Conservation (phyloP, 2,329 filamentous ascomycete genomes). For the Chaetomium strumarium region DNA sequence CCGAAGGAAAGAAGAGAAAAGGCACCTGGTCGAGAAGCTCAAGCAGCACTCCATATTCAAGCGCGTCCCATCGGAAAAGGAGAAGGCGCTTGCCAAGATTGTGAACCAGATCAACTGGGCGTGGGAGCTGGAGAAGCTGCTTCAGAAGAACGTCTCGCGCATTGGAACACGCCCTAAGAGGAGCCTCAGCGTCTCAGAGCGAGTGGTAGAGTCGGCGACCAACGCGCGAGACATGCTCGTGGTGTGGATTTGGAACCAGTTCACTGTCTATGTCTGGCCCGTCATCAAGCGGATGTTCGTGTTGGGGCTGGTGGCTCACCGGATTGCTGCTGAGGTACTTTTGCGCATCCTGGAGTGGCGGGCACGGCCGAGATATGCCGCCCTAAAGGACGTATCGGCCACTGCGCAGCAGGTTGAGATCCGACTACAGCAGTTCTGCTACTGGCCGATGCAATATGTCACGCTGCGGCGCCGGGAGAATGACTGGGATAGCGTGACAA, state of each 20-base stretch:
- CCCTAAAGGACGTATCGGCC: constrained; percentile 90
- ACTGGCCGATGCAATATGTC: constrained; percentile 96
- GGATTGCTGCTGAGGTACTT: constrained; percentile 72
- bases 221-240: constrained; percentile 73
- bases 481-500: constrained; percentile 93
- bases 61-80: constrained; percentile 72
- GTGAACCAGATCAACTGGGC: constrained; percentile 96
- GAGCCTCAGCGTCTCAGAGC: constrained; percentile 85
- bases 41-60: constrained; percentile 80
- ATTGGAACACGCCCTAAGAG: constrained; percentile 77
- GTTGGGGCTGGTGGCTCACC: constrained; percentile 71
- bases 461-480: constrained; percentile 83
- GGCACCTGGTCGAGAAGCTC: constrained; percentile 74
- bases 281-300: constrained; percentile 68
- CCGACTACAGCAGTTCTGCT: constrained; percentile 93
- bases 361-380: constrained; percentile 67
- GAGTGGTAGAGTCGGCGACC: constrained; percentile 87
- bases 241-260: constrained; percentile 61
- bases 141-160: constrained; percentile 85
- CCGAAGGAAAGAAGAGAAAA: constrained; percentile 52
- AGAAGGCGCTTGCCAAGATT: constrained; percentile 72
- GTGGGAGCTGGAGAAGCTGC: constrained; percentile 75
- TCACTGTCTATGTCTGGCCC: constrained; percentile 72
- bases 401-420: constrained; percentile 98
- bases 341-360: constrained; percentile 81